phyloP scores from a whole-genome alignment of 495 filamentous ascomycete genomes.

The Pseudoneurospora amorphoporcata region DNA sequence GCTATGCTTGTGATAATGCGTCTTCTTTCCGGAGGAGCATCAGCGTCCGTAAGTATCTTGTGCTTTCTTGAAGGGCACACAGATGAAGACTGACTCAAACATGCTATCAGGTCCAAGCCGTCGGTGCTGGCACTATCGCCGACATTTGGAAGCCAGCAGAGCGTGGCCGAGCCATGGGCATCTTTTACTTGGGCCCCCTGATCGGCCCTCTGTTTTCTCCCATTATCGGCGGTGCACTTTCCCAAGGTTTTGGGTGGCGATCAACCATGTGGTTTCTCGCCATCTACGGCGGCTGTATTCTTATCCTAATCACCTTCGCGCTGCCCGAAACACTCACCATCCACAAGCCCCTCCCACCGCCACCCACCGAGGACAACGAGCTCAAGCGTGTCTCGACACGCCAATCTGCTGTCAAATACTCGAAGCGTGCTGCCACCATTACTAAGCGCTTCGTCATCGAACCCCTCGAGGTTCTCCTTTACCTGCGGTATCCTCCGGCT shows the following conservation, averaged over 20 bases:
- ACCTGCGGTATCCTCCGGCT: conserved; percentile 73
- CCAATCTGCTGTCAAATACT: conserved; percentile 47
- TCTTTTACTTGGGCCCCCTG: conserved; percentile 88
- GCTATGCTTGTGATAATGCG: conserved; percentile 81
- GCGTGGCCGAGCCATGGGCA: conserved; percentile 79
- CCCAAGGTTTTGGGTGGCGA: conserved; percentile 65
- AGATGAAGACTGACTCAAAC: not conserved
- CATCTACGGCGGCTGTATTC: conserved; percentile 58
- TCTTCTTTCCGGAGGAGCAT: conserved; percentile 68
- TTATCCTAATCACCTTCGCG: conserved; percentile 53
- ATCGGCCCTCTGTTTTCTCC: conserved; percentile 74
- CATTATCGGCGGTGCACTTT: conserved; percentile 74
- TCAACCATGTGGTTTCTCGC: conserved; percentile 81
- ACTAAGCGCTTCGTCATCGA: conserved; percentile 65
- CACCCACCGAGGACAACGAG: not conserved
- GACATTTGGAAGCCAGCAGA: conserved; percentile 82
- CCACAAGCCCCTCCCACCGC: conserved; percentile 8
- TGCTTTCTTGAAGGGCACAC: not conserved
- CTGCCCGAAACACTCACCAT: conserved; percentile 59
- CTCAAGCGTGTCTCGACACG: conserved; percentile 53
- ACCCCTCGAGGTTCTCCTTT: conserved; percentile 67
- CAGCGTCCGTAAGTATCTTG: conserved; percentile 42
- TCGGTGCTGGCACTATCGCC: conserved; percentile 86
- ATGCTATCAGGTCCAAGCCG: conserved; percentile 56
- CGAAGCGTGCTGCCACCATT: conserved; percentile 40